phyloP scores from a whole-genome alignment of 352 stramenopile species.

The Thraustochytrium striatum region DNA sequence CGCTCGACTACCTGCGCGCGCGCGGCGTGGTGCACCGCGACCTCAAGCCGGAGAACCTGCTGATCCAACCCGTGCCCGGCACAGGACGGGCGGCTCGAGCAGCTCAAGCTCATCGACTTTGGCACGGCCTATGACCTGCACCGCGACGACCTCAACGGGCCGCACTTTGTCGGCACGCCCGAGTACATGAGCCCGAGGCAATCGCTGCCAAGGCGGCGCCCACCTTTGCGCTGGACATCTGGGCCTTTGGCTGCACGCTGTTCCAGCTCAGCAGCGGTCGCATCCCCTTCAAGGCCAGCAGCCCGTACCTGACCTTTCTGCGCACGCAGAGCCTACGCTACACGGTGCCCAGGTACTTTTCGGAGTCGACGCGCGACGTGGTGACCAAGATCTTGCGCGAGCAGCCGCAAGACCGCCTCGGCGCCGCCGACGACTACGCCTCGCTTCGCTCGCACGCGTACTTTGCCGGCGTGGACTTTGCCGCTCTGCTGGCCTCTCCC shows the following conservation, averaged over 20 bases:
- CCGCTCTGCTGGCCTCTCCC: background rate
- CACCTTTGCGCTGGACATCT: conserved; percentile 66
- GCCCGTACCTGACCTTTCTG: conserved; percentile 75
- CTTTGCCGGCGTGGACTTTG: conserved; percentile 56
- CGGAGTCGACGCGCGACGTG: conserved; percentile 61
- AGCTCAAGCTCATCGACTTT: conserved; percentile 78
- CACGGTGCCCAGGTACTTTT: conserved; percentile 37
- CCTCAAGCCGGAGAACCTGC: conserved; percentile 50
- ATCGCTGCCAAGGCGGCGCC: conserved; percentile 58
- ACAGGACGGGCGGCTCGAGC: conserved; percentile 14
- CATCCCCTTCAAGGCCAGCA: conserved; percentile 69
- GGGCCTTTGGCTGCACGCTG: conserved; percentile 65
- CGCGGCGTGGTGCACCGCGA: conserved; percentile 34
- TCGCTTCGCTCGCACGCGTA: conserved; percentile 64
- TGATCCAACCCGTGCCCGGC: conserved; percentile 49
- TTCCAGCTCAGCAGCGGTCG: conserved; percentile 70
- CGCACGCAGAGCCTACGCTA: conserved; percentile 56
- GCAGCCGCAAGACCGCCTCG: conserved; percentile 62
- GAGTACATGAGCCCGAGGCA: conserved; percentile 78
- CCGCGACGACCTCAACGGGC: conserved; percentile 74
- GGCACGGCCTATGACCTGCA: conserved; percentile 78
- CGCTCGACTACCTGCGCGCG: conserved; percentile 35
- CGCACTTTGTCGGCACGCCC: conserved; percentile 80
- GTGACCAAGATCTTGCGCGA: conserved; percentile 62
- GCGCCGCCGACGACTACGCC: conserved; percentile 62